These are phyloP conservation scores for Mayamaea pseudoterrestris DNA, from an alignment of 108 stramenopile species.

Conservation along the genomic window DNA sequence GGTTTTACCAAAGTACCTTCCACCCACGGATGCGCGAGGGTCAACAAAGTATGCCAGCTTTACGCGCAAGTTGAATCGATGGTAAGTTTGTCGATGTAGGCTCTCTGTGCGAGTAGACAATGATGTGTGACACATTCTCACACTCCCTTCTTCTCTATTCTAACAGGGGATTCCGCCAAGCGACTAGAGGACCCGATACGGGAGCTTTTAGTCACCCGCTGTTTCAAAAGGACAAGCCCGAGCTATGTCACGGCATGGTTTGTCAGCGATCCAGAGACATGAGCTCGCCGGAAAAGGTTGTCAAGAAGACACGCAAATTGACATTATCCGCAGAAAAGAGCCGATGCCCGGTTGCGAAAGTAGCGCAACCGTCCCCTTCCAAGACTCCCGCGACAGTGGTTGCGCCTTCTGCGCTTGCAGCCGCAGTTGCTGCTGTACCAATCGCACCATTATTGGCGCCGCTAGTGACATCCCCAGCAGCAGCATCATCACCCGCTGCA, in stretches of 20 bases:
- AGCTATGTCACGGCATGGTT: conserved; percentile 54
- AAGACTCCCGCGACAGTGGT: not conserved
- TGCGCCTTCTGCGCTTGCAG: not conserved
- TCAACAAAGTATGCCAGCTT: conserved; percentile 69
- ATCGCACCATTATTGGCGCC: conserved; percentile 1
- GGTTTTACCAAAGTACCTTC: conserved; percentile 61
- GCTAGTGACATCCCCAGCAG: not conserved
- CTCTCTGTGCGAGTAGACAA: not conserved
- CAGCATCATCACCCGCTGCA: not conserved
- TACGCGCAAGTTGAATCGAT: conserved; percentile 69
- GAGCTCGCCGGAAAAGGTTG: not conserved
- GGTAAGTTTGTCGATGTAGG: conserved; percentile 22
- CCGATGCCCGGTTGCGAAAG: conserved; percentile 1
- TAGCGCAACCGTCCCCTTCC: conserved; percentile 1
- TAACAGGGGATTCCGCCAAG: conserved; percentile 65
- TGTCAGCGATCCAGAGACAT: conserved; percentile 54
- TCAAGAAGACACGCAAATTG: conserved; percentile 1
- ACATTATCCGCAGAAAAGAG: not conserved
- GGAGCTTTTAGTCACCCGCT: conserved; percentile 72
- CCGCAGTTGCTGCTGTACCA: not conserved
- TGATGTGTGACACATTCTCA: not conserved
- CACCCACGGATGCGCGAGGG: conserved; percentile 28
- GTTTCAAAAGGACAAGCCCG: conserved; percentile 49
- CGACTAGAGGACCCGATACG: conserved; percentile 63
- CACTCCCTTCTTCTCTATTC: not conserved